A percentile compares a stretch with the other conserved stretches of the same genome.
Conservation (phyloP, 2,329 filamentous ascomycete species). For the Diaporthe eres region DNA sequence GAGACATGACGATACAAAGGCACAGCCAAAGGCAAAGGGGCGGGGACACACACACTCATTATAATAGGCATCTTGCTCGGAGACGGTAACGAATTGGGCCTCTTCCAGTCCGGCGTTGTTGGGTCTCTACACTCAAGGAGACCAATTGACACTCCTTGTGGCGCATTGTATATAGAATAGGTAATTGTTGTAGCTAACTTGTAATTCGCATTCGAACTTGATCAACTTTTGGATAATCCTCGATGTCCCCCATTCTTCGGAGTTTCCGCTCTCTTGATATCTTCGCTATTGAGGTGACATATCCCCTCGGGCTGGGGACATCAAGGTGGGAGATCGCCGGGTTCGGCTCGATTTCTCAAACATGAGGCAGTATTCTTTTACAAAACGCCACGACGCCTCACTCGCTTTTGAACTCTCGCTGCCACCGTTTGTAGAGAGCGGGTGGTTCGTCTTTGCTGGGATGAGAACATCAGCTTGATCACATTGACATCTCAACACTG, state of each 20-base stretch:
- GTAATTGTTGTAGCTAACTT: constrained; percentile 25
- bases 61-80: constrained; percentile 7
- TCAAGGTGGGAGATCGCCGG: background rate
- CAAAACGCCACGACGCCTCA: too few species aligned
- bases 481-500: too few species aligned
- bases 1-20: constrained; percentile 6
- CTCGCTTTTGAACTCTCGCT: too few species aligned
- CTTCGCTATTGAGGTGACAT: background rate
- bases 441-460: too few species aligned
- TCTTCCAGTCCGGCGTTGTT: constrained; percentile 7
- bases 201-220: background rate
- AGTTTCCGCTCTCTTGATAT: background rate
- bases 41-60: constrained; percentile 15
- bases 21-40: background rate
- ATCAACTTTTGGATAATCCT: background rate
- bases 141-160: constrained; percentile 7
- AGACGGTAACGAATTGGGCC: constrained; percentile 4
- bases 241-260: background rate
- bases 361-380: too few species aligned
- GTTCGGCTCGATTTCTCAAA: background rate
- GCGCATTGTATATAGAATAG: constrained; percentile 16
- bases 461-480: too few species aligned
- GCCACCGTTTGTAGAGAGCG: too few species aligned
- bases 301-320: background rate
- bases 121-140: background rate